Conservation (phyloP, 2,329 filamentous ascomycete species). For the Apiospora phragmitis region DNA sequence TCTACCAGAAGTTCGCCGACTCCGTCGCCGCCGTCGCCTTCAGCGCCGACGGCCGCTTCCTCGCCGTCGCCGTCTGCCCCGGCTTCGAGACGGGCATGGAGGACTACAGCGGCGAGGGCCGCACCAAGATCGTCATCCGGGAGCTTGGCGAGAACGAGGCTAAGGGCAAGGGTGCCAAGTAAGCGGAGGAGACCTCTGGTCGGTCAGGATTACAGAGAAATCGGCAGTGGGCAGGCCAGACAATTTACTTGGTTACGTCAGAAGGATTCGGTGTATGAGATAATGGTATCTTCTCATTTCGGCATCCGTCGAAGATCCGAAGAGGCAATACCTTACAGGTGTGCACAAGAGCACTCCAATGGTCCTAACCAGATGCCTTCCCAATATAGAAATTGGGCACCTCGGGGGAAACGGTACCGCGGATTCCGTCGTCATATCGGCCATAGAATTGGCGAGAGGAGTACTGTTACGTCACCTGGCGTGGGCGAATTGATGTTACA, state of each 20-base stretch:
- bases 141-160: constrained; percentile 87
- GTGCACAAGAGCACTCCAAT: background rate
- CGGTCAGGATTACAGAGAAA: background rate
- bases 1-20: constrained; percentile 82
- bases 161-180: constrained; percentile 78
- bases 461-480: constrained; percentile 7
- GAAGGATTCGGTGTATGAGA: background rate
- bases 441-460: background rate
- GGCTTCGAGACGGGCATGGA: constrained; percentile 88
- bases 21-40: constrained; percentile 79
- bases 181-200: constrained; percentile 17
- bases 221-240: background rate
- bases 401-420: background rate
- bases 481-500: constrained; percentile 14
- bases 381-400: background rate
- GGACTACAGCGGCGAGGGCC: constrained; percentile 70
- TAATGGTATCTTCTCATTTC: background rate
- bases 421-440: background rate
- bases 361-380: background rate
- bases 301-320: background rate
- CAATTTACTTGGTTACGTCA: background rate
- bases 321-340: background rate
- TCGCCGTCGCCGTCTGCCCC: constrained; percentile 80
- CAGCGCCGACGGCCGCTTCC: constrained; percentile 71
- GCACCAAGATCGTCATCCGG: constrained; percentile 76